Percentiles rank a stretch among this genome's conserved stretches.
phyloP scores from a whole-genome alignment of 2,329 filamentous ascomycete genomes.

The Aspergillus uvarum region DNA sequence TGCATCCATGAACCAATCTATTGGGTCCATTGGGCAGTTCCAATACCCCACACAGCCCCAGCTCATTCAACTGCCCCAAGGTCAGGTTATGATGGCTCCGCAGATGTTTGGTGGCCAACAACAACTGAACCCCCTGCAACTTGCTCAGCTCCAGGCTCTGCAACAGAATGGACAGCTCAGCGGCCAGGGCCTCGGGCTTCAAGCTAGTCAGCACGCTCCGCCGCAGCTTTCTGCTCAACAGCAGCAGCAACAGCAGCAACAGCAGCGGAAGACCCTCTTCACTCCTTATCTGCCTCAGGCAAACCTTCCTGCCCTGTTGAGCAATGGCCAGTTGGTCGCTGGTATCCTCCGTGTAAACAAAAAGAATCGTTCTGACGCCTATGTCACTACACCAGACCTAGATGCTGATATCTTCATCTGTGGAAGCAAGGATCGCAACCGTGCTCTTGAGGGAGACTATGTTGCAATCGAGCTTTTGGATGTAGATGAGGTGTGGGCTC shows the following conservation, averaged over 20 bases:
- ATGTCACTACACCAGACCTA: slow-evolving; percentile 90
- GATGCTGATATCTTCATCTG: slow-evolving; percentile 99
- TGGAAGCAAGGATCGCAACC: slow-evolving; percentile 97
- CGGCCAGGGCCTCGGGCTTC: slow-evolving; percentile 68
- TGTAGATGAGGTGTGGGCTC: slow-evolving; percentile 96
- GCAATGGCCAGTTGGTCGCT: slow-evolving; percentile 89
- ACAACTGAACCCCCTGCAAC: slow-evolving; percentile 81
- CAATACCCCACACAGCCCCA: slow-evolving; percentile 87
- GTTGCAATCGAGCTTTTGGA: slow-evolving; percentile 95
- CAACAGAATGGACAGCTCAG: slow-evolving; percentile 88
- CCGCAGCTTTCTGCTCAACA: slow-evolving; percentile 57
- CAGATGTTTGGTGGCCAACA: slow-evolving; percentile 80
- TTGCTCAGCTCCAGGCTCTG: slow-evolving; percentile 86
- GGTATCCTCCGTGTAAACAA: slow-evolving; percentile 98
- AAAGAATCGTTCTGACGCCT: slow-evolving; percentile 98
- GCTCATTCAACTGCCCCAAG: slow-evolving; percentile 78
- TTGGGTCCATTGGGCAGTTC: slow-evolving; percentile 80
- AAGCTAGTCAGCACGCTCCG: slow-evolving; percentile 70
- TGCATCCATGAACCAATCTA: slow-evolving; percentile 80
- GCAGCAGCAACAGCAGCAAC: slow-evolving; percentile 70
- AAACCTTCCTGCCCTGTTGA: slow-evolving; percentile 83
- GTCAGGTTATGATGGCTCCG: slow-evolving; percentile 76
- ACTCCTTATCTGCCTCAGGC: slow-evolving; percentile 96
- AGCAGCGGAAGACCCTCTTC: slow-evolving; percentile 97
- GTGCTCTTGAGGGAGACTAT: slow-evolving; percentile 91